A percentile compares a stretch with the other conserved stretches of the same genome.
These are phyloP conservation scores for Moniliophthora roreri DNA, from an alignment of 1,284 basidiomycete species.

Conservation along the genomic window DNA sequence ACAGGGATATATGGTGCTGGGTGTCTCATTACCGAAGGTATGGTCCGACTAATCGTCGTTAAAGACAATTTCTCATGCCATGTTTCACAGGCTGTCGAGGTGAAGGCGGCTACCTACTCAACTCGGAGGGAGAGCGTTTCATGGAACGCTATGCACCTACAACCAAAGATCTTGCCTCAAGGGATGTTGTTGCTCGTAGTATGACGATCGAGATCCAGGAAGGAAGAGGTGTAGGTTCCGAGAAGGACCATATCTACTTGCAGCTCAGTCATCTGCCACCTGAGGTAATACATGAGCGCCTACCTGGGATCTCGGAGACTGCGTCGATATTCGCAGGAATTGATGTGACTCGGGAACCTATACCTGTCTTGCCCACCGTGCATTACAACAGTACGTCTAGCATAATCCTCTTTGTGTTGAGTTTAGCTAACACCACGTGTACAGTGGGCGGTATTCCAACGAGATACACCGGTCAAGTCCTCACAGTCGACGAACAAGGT, in stretches of 20 bases:
- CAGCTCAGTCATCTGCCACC: constrained; percentile 98
- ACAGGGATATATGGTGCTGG: constrained; percentile 99
- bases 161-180: constrained; percentile 98
- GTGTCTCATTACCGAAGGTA: constrained; percentile 97
- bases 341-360: constrained; percentile 99
- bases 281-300: constrained; percentile 94
- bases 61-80: background rate
- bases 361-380: constrained; percentile 94
- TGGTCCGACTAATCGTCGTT: background rate
- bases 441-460: constrained; percentile 99
- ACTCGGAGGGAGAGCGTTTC: constrained; percentile 99
- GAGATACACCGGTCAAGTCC: constrained; percentile 96
- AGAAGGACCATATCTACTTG: constrained; percentile 97
- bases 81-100: constrained; percentile 85
- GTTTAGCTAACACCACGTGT: background rate
- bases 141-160: constrained; percentile 99
- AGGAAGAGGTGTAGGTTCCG: constrained; percentile 97
- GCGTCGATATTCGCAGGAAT: constrained; percentile 99
- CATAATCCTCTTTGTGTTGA: constrained; percentile 17
- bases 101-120: constrained; percentile 98
- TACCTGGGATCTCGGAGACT: constrained; percentile 99
- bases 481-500: constrained; percentile 85
- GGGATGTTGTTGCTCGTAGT: constrained; percentile 98
- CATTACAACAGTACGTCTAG: constrained; percentile 85
- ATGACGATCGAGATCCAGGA: constrained; percentile 99